Evolutionary conservation across 441 rosid species (phyloP).

Genomic region (Pelargonium cotyledonis): DNA sequence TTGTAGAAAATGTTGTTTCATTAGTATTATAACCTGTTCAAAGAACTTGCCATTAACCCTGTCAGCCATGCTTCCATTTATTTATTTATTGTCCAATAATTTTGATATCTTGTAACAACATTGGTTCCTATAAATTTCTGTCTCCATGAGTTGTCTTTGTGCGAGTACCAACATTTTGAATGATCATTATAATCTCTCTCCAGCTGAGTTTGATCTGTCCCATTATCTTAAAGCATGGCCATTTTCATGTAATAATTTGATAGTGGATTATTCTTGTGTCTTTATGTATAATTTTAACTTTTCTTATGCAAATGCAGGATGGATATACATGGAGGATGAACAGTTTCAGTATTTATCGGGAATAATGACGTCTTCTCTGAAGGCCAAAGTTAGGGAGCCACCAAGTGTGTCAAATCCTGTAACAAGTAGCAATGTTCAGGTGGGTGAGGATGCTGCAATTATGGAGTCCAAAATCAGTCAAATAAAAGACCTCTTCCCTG

Average conservation of each 20-base stretch:
- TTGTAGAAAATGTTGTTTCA: background rate
- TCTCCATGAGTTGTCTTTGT: background rate
- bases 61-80: background rate
- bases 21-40: background rate
- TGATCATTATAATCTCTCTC: background rate
- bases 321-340: conserved; percentile 72
- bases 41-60: background rate
- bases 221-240: background rate
- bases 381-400: conserved; percentile 29
- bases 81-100: background rate
- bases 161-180: background rate
- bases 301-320: conserved; percentile 59
- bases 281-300: background rate
- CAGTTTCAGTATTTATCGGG: conserved; percentile 76
- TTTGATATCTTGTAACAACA: background rate
- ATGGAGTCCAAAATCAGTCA: conserved; percentile 82
- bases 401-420: conserved; percentile 26
- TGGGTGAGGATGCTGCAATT: conserved; percentile 66
- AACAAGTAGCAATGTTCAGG: conserved; percentile 32
- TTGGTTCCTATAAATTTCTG: background rate
- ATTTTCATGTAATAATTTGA: background rate
- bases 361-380: conserved; percentile 38
- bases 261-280: background rate
- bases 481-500: conserved; percentile 88
- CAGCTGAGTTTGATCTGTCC: background rate